Conservation (phyloP, 352 stramenopile genomes). For the Aphanomyces euteiches region DNA sequence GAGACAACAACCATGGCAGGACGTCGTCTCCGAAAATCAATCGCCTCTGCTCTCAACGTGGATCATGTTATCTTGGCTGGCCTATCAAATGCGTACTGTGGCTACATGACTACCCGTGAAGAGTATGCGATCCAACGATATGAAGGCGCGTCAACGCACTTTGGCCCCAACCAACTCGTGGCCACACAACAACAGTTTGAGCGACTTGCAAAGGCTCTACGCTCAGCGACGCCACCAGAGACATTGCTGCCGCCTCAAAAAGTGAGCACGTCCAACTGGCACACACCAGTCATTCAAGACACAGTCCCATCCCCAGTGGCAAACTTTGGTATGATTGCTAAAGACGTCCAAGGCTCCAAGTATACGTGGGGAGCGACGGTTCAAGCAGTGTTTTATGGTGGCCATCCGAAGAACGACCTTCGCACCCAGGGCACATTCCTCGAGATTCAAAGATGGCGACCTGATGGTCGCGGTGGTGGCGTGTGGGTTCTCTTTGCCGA, state of each 20-base stretch:
- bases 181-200: constrained; percentile 81
- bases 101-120: constrained; percentile 81
- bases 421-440: constrained; percentile 71
- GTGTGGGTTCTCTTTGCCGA: constrained; percentile 72
- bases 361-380: constrained; percentile 52
- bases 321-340: constrained; percentile 54
- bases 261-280: constrained; percentile 66
- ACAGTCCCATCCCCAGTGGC: constrained; percentile 40
- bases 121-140: constrained; percentile 85
- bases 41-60: constrained; percentile 32
- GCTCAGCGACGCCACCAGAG: constrained; percentile 28
- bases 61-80: constrained; percentile 61
- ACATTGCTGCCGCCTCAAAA: constrained; percentile 48
- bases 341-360: constrained; percentile 41
- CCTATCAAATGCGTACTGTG: constrained; percentile 78
- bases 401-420: constrained; percentile 80
- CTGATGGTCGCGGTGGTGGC: constrained; percentile 34
- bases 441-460: constrained; percentile 65
- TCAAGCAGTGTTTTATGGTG: constrained; percentile 60
- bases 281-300: constrained; percentile 70
- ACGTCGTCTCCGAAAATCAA: constrained; percentile 47
- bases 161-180: constrained; percentile 78
- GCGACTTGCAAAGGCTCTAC: constrained; percentile 42
- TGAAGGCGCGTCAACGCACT: constrained; percentile 87
- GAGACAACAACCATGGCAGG: constrained; percentile 84